Evolutionary conservation across 768 basidiomycete species (phyloP).

Genomic region (Cyclocybe cylindracea): DNA sequence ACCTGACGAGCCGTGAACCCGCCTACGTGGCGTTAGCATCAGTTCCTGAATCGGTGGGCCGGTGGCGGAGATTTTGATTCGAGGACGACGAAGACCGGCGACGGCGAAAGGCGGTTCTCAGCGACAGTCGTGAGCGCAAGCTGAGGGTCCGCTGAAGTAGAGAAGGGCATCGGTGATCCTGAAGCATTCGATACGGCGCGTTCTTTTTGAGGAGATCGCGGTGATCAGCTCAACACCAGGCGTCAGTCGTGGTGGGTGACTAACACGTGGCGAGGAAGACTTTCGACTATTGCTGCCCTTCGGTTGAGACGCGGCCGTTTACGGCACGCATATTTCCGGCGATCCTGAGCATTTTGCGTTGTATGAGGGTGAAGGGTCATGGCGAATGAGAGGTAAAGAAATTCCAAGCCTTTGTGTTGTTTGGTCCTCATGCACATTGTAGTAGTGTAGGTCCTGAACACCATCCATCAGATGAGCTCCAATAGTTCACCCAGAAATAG

Average conservation of each 20-base stretch:
- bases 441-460: no score
- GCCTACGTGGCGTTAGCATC: background rate
- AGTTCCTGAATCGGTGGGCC: conserved; percentile 3
- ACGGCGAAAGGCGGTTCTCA: conserved; percentile 4
- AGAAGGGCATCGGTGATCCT: conserved; percentile 31
- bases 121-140: conserved; percentile 16
- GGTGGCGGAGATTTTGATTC: conserved; percentile 17
- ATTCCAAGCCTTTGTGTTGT: no score
- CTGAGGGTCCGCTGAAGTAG: conserved; percentile 22
- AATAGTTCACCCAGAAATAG: no score
- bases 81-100: conserved; percentile 14
- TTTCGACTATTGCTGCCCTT: no score
- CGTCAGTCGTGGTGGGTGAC: conserved; percentile 35
- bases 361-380: no score
- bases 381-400: no score
- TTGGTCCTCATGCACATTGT: no score
- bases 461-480: no score
- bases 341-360: no score
- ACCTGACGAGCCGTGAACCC: background rate
- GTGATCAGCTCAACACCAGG: conserved; percentile 34
- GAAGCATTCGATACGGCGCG: conserved; percentile 12
- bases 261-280: conserved; percentile 27
- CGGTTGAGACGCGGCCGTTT: no score
- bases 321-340: no score
- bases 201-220: conserved; percentile 17